Evolutionary conservation across 805 yeast species (phyloP).

Genomic region (Blastobotrys robertii): DNA sequence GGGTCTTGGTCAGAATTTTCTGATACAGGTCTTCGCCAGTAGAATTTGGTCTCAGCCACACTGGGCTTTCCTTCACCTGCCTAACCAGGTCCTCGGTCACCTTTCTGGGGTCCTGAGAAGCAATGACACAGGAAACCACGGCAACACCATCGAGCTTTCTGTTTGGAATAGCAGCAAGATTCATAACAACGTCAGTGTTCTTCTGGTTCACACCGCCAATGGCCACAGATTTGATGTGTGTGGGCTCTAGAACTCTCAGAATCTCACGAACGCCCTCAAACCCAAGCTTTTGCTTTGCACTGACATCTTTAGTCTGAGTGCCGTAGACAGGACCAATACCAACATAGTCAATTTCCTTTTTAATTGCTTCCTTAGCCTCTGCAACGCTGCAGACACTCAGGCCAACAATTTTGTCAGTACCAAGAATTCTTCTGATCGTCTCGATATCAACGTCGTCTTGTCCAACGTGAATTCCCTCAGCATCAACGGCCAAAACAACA

Average conservation of each 20-base stretch:
- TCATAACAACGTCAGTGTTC: conserved; percentile 51
- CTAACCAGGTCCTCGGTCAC: conserved; percentile 36
- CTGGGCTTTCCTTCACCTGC: neutral
- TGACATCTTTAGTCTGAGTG: conserved; percentile 60
- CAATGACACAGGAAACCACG: conserved; percentile 80
- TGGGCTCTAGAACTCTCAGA: conserved; percentile 36
- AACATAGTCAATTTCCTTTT: conserved; percentile 58
- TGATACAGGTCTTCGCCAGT: conserved; percentile 2
- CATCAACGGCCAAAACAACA: conserved; percentile 80
- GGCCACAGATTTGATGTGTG: conserved; percentile 51
- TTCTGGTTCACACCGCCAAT: conserved; percentile 69
- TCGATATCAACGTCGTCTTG: conserved; percentile 72
- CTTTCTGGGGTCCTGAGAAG: conserved; percentile 40
- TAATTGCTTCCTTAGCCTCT: conserved; percentile 45
- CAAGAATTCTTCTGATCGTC: conserved; percentile 47
- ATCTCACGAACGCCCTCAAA: conserved; percentile 52
- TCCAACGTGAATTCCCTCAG: conserved; percentile 90
- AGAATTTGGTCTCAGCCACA: too few relatives aligned
- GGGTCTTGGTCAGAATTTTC: conserved; percentile 12
- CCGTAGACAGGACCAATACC: conserved; percentile 77
- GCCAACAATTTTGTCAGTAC: conserved; percentile 69
- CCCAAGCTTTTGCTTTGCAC: conserved; percentile 48
- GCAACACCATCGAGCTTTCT: conserved; percentile 68
- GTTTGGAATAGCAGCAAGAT: conserved; percentile 38
- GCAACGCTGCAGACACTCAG: conserved; percentile 54